Evolutionary conservation across 1,284 basidiomycete species (phyloP), one percentile per base, ranked within the genome.

Genomic region (Trichosporon asahii): DNA sequence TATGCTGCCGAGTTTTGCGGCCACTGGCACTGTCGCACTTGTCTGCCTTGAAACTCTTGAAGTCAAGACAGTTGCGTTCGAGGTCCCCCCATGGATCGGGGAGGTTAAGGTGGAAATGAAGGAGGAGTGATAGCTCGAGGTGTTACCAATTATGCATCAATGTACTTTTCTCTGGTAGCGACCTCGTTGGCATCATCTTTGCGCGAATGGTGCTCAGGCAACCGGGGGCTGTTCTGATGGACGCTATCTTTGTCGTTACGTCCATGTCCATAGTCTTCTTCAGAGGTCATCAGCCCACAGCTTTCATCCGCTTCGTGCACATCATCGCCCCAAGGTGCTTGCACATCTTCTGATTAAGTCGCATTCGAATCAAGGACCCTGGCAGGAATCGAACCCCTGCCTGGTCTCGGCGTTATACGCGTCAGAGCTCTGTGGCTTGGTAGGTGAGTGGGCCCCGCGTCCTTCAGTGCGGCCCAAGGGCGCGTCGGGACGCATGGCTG

Each of bases 1-100:
- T 18, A 86, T 98, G 66, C 85, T 98, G 14, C 97, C 97, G 0
- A 86, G 86, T 25, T 99, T 99, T 80, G 86, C 89, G 33, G 83
- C 87, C 72, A 88, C 87, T 4, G 88, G 89, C 3, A 81, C 86
- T 23, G 76, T 91, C n/a, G 89, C 89, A 3, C 81, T 91, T 27
- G 85, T 91, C 29, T 88, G 90, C 72, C 80, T 89, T 70, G 82
- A 84, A 74, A 88, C 87, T 21, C 82, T 91, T 66, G 87, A 87
- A 71, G 82, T 83, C 44, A 82, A 82, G 75, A 81, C 85, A 1
- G 77, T 86, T 12, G 74, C 77, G 27, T 80, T 84, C 68, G 82
- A 82, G 65, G 78, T 82, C 6, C 82, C 82, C 1, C 68, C 74
- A n/a, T 84, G 82, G 82, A 74, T 72, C 3, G 80, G 78, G 1